Evolutionary conservation across 192 early-diverging fungal species (phyloP), one percentile per base, ranked within the genome.

Genomic region (Coemansia reversa): DNA sequence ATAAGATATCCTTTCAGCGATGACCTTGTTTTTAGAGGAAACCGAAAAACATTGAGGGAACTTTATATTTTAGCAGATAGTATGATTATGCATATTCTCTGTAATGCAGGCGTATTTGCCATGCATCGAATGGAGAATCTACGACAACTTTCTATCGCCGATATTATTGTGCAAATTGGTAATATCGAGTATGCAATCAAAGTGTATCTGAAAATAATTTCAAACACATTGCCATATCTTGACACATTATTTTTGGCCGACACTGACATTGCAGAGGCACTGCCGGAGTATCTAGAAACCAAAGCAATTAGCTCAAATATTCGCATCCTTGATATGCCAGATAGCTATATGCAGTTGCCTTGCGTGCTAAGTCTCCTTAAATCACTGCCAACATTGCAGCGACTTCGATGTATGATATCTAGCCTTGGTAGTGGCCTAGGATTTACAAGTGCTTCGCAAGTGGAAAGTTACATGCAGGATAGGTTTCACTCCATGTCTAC

Each of bases 1-100:
- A 60, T 60, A 23, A 28, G 1, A 24, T 60, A 60, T 60, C 58
- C 58, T 1, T 60, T 60, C 33, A 60, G 39, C 12, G 58, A 60
- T 6, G 58, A 60, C n/a, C 22, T 60, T 60, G 7, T 60, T 27
- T 60, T 60, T 49, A 16, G 58, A 16, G 24, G 25, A n/a, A 60
- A 48, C 6, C 5, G 58, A 23, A 60, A 48, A 5, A 60, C 58
- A 20, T 25, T 60, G 4, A 23, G 28, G 28, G 23, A 60, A 14
- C 58, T 60, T 24, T 7, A 1, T 14, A 25, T 60, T 27, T 16
- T 27, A 25, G 20, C 58, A 1, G 48, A 27, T 14, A 23, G 23
- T 28, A 48, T n/a, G 9, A 48, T 48, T 2, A 60, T 60, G 29
- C 32, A 24, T n/a, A 20, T 59, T n/a, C 23, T 60, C 5, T 29